Evolutionary conservation across 1,284 basidiomycete genomes (phyloP).

Genomic region (Malassezia yamatoensis): DNA sequence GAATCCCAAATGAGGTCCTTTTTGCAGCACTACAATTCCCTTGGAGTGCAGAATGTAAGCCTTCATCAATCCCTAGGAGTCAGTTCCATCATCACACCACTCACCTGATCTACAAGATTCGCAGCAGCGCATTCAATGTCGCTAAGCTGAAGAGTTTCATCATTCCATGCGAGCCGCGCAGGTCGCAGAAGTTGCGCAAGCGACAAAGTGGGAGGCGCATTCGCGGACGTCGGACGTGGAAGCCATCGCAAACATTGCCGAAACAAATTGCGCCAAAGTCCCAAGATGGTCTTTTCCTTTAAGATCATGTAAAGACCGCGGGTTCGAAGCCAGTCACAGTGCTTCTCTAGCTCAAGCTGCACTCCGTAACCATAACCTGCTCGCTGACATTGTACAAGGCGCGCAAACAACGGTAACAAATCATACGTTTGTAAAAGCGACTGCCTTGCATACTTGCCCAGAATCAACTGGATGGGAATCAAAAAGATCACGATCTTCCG

Average conservation of each 20-base stretch:
- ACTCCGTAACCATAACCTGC: constrained; percentile 41
- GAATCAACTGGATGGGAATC: constrained; percentile 46
- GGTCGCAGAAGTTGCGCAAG: constrained; percentile 35
- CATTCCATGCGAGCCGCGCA: constrained; percentile 45
- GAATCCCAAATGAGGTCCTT: constrained; percentile 45
- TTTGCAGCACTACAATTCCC: constrained; percentile 47
- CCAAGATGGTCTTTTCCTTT: constrained; percentile 48
- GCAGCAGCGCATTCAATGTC: constrained; percentile 49
- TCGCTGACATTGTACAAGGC: constrained; percentile 28
- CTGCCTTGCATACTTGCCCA: constrained; percentile 46
- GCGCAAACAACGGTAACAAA: constrained; percentile 29
- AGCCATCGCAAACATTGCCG: constrained; percentile 21
- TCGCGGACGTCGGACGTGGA: constrained; percentile 13
- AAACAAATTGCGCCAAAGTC: constrained; percentile 50
- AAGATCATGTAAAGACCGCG: constrained; percentile 48
- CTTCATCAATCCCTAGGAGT: constrained; percentile 48
- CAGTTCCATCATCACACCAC: constrained; percentile 1
- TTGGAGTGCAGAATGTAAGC: constrained; percentile 49
- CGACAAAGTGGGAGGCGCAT: constrained; percentile 44
- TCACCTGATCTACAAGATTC: constrained; percentile 49
- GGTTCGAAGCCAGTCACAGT: constrained; percentile 43
- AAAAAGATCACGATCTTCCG: constrained; percentile 49
- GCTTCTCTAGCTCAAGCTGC: constrained; percentile 33
- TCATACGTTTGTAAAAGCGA: constrained; percentile 37
- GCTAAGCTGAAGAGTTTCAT: constrained; percentile 37